Evolutionary conservation across 2,329 filamentous ascomycete genomes (phyloP), one percentile per base, ranked within the genome.

Genomic region (Intubia oerlemansii): DNA sequence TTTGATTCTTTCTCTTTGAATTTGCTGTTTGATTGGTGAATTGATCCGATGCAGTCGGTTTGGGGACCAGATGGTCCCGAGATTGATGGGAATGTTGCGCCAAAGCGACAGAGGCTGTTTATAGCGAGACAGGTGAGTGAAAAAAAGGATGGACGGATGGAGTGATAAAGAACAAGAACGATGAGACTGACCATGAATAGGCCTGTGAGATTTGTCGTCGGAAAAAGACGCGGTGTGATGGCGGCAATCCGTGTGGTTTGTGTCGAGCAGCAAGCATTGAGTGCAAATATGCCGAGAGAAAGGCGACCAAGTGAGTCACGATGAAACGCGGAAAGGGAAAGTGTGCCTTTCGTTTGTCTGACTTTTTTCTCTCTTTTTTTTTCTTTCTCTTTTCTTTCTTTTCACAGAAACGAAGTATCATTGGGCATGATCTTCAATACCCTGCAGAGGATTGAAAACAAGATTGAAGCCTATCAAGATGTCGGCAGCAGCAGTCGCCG

Each of bases 211-310:
- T 51, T 11, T 65, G 60, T 39, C 50, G 60, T 16, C 44, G 55
- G 27, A 59, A 60, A 39, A 64, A 64, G 44, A 62, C 58, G 12
- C 44, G 57, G 45, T 65, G 60, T 41, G 59, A 65, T 35, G 59
- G 63, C 41, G 60, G 60, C 33, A 47, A 55, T 18, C 59, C 60
- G 27, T 65, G 60, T 36, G 58, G 58, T 17, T 49, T 61, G 27
- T 65, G 60, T 43, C 56, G 53, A 36, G 43, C 47, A 10, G 50
- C 56, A 25, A 55, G 54, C 7, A 34, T 59, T 18, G 54, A 59
- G 12, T 65, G 60, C 41, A 50, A 51, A 24, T 65, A 62, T 39
- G 57, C 57, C 34, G 54, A 61, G 39, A 54, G 57, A 32, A 59
- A 60, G 38, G 49, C 54, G 10, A 62, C 59, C 21, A 62, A 62